Conservation (phyloP, 2,329 filamentous ascomycete genomes). For the Elsinoe ampelina region DNA sequence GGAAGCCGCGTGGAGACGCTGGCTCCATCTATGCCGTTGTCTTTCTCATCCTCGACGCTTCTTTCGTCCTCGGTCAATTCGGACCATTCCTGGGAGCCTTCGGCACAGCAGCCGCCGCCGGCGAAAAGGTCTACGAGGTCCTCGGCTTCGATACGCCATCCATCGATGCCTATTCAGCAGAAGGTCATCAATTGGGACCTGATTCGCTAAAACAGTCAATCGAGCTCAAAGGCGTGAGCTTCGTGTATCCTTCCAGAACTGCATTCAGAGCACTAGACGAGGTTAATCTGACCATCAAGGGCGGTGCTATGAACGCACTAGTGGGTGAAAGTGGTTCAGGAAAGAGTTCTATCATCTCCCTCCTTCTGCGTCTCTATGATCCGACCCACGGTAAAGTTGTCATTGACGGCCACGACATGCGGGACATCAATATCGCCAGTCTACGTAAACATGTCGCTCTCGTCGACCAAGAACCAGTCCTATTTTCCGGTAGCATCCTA, state of each 20-base stretch:
- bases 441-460: constrained; percentile 36
- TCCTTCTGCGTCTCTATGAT: constrained; percentile 36
- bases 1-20: constrained; percentile 28
- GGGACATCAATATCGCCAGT: constrained; percentile 26
- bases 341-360: constrained; percentile 36
- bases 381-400: constrained; percentile 32
- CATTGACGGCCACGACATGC: constrained; percentile 33
- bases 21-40: constrained; percentile 55
- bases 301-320: constrained; percentile 36
- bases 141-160: constrained; percentile 32
- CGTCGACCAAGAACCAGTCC: constrained; percentile 37
- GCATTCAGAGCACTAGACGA: constrained; percentile 32
- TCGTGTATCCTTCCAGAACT: constrained; percentile 37
- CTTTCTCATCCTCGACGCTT: constrained; percentile 55
- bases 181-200: constrained; percentile 17
- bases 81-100: constrained; percentile 53
- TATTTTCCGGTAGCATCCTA: constrained; percentile 37
- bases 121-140: constrained; percentile 37
- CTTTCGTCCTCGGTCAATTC: constrained; percentile 53
- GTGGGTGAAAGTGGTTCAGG: constrained; percentile 38
- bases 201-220: constrained; percentile 24
- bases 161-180: constrained; percentile 31
- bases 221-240: constrained; percentile 31
- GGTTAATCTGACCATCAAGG: constrained; percentile 28
- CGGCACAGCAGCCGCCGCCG: constrained; percentile 44